phyloP scores from a whole-genome alignment of 108 stramenopile species.

The Nannochloropsis gaditana region DNA sequence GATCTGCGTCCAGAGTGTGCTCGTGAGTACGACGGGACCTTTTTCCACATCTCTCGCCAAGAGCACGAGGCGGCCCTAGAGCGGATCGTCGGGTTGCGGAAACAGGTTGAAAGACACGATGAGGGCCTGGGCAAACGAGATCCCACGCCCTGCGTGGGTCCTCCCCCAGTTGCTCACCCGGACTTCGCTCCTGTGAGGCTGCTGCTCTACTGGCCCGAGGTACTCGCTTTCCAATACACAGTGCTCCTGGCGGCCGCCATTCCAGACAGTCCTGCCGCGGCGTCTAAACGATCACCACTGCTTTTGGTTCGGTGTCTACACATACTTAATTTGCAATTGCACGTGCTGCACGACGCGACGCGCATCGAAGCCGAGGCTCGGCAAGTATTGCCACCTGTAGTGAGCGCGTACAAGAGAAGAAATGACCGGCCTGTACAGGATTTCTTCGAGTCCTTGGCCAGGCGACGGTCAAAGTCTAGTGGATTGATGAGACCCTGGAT shows the following conservation, averaged over 20 bases:
- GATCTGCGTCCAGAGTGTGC: not conserved
- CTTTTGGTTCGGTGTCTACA: constrained; percentile 33
- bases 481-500: constrained; percentile 10
- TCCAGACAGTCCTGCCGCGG: not conserved
- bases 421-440: not conserved
- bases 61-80: constrained; percentile 19
- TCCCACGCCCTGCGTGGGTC: not conserved
- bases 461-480: not conserved
- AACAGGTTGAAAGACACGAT: not conserved
- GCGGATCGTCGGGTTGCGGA: not conserved
- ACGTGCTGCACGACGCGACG: constrained; percentile 19
- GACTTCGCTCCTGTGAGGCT: not conserved
- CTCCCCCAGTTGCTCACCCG: not conserved
- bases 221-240: constrained; percentile 3
- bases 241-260: not conserved
- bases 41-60: not conserved
- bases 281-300: constrained; percentile 23
- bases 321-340: constrained; percentile 38
- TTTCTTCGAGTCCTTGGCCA: not conserved
- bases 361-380: not conserved
- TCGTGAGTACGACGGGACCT: not conserved
- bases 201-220: constrained; percentile 16
- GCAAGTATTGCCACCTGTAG: not conserved
- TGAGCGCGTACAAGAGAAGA: not conserved
- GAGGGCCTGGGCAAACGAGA: not conserved